phyloP scores from a whole-genome alignment of 768 basidiomycete genomes.

The Tulasnella sp. region DNA sequence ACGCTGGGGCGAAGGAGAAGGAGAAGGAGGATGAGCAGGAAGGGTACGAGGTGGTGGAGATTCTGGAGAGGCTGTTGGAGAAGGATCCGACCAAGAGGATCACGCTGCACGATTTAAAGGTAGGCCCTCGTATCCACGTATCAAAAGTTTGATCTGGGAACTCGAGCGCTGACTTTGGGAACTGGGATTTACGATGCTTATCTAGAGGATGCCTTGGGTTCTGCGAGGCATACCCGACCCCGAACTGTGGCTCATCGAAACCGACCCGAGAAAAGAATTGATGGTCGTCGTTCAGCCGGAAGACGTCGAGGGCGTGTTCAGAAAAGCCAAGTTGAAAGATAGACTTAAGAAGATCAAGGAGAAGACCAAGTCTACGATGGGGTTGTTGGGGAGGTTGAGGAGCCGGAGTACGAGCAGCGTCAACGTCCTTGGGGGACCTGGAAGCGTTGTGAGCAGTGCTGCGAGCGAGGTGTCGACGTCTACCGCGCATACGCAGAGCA shows the following conservation, averaged over 20 bases:
- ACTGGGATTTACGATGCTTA: conserved; percentile 31
- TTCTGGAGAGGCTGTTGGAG: conserved; percentile 76
- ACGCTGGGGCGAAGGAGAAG: conserved; percentile 42
- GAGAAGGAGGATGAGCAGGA: conserved; percentile 49
- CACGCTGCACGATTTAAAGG: conserved; percentile 82
- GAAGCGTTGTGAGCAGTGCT: background rate
- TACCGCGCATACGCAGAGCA: background rate
- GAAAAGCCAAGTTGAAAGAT: conserved; percentile 40
- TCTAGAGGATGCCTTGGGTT: conserved; percentile 57
- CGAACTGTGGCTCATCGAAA: conserved; percentile 69
- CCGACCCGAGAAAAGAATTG: conserved; percentile 54
- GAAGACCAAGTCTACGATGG: conserved; percentile 40
- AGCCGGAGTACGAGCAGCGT: conserved; percentile 34
- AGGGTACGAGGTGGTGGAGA: conserved; percentile 64
- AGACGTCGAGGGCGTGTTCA: conserved; percentile 65
- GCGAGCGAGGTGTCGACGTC: conserved; percentile 10
- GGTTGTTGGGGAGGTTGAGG: conserved; percentile 32
- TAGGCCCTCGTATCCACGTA: conserved; percentile 45
- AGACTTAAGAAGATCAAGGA: conserved; percentile 43
- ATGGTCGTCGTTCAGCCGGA: conserved; percentile 68
- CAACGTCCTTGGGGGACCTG: conserved; percentile 19
- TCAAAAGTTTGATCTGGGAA: conserved; percentile 31
- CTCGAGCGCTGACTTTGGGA: conserved; percentile 40
- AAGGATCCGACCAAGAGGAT: conserved; percentile 79
- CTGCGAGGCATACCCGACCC: conserved; percentile 67